Conservation (phyloP, 768 basidiomycete species). For the Gymnopilus junonius region DNA sequence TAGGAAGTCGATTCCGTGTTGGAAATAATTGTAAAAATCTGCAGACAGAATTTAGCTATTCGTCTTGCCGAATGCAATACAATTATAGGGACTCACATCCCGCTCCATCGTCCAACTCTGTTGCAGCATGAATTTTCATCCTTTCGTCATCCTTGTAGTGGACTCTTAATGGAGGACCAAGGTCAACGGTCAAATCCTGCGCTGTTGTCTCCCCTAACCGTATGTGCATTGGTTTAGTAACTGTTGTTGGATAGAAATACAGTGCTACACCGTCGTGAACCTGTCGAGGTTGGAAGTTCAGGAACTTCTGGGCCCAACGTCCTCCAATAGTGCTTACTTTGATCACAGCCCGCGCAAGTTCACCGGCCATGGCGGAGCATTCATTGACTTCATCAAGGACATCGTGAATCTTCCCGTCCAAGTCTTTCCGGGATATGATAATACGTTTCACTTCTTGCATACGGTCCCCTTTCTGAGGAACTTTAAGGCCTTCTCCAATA, state of each 20-base stretch:
- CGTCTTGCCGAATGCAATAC: background rate
- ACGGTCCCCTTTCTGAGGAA: conserved; percentile 60
- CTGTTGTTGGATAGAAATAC: conserved; percentile 62
- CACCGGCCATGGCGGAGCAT: conserved; percentile 71
- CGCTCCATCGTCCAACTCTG: conserved; percentile 46
- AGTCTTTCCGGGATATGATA: conserved; percentile 70
- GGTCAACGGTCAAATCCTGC: conserved; percentile 78
- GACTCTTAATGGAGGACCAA: conserved; percentile 77
- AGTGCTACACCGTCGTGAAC: conserved; percentile 75
- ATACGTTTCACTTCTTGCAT: conserved; percentile 79
- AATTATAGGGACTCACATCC: conserved; percentile 50
- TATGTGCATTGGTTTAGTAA: conserved; percentile 55
- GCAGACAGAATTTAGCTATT: conserved; percentile 6
- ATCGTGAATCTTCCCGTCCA: conserved; percentile 59
- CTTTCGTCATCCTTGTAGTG: conserved; percentile 91
- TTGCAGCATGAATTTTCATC: conserved; percentile 79
- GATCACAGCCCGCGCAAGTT: conserved; percentile 66
- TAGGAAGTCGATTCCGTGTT: conserved; percentile 88
- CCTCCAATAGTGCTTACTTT: conserved; percentile 49
- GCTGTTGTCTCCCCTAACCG: conserved; percentile 77
- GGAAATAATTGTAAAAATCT: conserved; percentile 96
- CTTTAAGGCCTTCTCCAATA: conserved; percentile 57
- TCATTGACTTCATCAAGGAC: conserved; percentile 75
- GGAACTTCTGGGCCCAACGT: background rate
- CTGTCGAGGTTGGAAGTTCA: conserved; percentile 38